Evolutionary conservation across 2,329 filamentous ascomycete genomes (phyloP), one percentile per base, ranked within the genome.

Genomic region (Fusarium aywerte): DNA sequence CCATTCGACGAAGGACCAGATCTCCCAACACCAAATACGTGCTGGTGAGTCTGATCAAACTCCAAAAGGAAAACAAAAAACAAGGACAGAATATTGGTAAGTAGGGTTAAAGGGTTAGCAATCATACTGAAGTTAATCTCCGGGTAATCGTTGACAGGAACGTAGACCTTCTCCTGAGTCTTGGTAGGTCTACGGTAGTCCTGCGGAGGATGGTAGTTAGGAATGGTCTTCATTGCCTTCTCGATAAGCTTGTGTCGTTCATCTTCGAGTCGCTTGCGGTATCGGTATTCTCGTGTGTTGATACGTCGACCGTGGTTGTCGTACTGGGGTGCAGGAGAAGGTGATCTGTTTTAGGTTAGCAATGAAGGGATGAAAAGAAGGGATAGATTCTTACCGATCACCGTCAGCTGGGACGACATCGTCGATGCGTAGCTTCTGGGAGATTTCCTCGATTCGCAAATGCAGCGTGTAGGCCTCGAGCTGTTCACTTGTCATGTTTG

Each of bases 101-200:
- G 91, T 90, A 91, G 89, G 84, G 89, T 92, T 90, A 90, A 71
- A 93, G 93, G 93, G 93, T 97, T 97, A 97, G 94, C 90, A 94
- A 96, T 95, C 95, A 95, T 97, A 99, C 96, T 99, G 93, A 99
- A 99, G 91, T 99, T 99, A 90, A 99, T 98, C 83, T 99, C 96
- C 87, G 96, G 96, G 81, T 99, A 99, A 83, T 99, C 96, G 89
- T 99, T 99, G 85, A 99, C 96, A 80, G 96, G 96, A 81, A 99
- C 96, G 80, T 99, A 99, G 91, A 99, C 96, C 87, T 99, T 99
- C 87, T 99, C 96, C 83, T 99, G 96, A 79, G 96, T 99, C 91
- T 99, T 99, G 80, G 95, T 98, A 67, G 96, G 96, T 76, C 96
- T 92, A 80, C 96, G 93, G 81, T 99, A 99, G 80, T 99, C 96